Evolutionary conservation across 164 flowering plant species (phyloP).

Genomic region (Vitis cinerea): DNA sequence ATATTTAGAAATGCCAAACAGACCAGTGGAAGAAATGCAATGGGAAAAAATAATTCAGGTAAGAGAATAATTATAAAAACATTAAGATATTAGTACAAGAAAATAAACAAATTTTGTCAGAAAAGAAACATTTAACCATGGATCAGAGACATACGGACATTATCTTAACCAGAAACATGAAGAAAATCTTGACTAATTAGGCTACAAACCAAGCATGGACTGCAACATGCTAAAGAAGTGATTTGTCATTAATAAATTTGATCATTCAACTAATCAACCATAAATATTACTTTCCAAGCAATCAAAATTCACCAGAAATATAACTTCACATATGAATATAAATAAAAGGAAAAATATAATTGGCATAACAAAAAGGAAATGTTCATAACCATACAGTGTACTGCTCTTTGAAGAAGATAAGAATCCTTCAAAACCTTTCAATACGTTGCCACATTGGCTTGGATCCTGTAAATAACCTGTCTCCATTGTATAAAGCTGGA

Average conservation of each 20-base stretch:
- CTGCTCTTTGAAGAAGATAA: slow-evolving; percentile 89
- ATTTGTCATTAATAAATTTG: no score
- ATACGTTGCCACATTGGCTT: slow-evolving; percentile 90
- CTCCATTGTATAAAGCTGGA: slow-evolving; percentile 90
- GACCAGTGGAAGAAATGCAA: background rate
- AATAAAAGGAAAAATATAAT: background rate
- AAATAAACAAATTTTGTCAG: background rate
- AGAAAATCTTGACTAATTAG: background rate
- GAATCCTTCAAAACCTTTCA: slow-evolving; percentile 95
- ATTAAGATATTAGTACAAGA: background rate
- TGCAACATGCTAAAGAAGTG: background rate
- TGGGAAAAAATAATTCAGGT: background rate
- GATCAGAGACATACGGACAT: background rate
- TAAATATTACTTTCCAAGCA: background rate
- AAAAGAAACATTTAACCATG: background rate
- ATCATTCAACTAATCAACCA: background rate
- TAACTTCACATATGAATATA: background rate
- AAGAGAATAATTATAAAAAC: background rate
- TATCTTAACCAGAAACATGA: background rate
- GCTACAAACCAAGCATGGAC: no score
- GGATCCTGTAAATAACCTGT: slow-evolving; percentile 94
- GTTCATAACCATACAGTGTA: slow-evolving; percentile 46
- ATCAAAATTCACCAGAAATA: no score
- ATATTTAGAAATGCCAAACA: background rate
- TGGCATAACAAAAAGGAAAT: background rate